Evolutionary conservation across 2,329 filamentous ascomycete genomes (phyloP).

Genomic region (Xylaria sp.): DNA sequence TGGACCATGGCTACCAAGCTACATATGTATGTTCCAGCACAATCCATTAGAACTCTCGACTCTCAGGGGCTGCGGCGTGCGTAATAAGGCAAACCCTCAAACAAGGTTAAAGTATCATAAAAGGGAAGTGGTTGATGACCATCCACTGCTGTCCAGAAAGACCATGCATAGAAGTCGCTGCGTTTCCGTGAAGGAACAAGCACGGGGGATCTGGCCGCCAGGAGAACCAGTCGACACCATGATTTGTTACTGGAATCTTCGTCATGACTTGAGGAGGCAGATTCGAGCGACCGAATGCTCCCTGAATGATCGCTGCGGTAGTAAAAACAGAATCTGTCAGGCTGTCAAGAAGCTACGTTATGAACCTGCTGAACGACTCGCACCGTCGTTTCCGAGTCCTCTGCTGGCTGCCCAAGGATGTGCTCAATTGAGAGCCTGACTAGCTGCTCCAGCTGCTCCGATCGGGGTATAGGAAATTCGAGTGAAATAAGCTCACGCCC

Average conservation of each 20-base stretch:
- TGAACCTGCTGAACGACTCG: conserved; percentile 39
- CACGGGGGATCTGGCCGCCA: conserved; percentile 11
- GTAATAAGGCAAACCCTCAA: too few relatives aligned
- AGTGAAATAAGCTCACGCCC: conserved; percentile 62
- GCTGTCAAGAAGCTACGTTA: conserved; percentile 38
- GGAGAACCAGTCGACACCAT: conserved; percentile 35
- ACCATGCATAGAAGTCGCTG: neutral
- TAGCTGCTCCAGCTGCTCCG: conserved; percentile 63
- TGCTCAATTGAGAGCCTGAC: conserved; percentile 64
- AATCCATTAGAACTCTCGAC: too few relatives aligned
- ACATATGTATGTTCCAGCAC: too few relatives aligned
- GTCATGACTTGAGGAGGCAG: conserved; percentile 45
- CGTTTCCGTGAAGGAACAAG: neutral
- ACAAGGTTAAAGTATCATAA: too few relatives aligned
- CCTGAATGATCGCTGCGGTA: conserved; percentile 48
- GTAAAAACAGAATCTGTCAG: conserved; percentile 40
- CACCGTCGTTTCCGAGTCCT: conserved; percentile 64
- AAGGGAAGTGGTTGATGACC: too few relatives aligned
- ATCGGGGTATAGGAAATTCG: conserved; percentile 59
- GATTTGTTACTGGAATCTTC: conserved; percentile 49
- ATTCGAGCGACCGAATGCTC: conserved; percentile 47
- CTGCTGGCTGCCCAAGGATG: conserved; percentile 69
- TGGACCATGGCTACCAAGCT: too few relatives aligned
- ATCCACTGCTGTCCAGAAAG: neutral
- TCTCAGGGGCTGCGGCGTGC: too few relatives aligned